phyloP scores from a whole-genome alignment of 2,329 filamentous ascomycete species.

The Rhinocladiella mackenziei region DNA sequence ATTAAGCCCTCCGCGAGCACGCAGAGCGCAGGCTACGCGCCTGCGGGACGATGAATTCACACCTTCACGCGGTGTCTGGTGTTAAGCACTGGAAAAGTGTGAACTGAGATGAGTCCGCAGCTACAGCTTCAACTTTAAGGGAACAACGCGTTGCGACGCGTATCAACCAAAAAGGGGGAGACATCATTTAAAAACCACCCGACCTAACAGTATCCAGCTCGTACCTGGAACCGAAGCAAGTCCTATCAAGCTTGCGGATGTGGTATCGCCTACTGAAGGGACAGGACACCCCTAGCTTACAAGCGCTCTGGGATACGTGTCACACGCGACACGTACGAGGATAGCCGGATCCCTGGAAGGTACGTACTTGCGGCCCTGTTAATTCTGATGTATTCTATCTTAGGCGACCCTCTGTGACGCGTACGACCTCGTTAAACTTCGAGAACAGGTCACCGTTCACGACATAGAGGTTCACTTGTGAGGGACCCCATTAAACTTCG shows the following conservation, averaged over 20 bases:
- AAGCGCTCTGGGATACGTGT: constrained; percentile 1
- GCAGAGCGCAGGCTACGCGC: constrained; percentile 2
- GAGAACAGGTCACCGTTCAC: too few species aligned
- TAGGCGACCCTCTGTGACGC: too few species aligned
- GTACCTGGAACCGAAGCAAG: constrained; percentile 6
- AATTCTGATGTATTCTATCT: too few species aligned
- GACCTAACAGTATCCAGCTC: constrained; percentile 4
- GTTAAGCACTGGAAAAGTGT: constrained; percentile 6
- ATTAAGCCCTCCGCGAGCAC: constrained; percentile 7
- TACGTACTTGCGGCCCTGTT: too few species aligned
- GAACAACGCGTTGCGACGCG: constrained; percentile 2
- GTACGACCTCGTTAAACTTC: too few species aligned
- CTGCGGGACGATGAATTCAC: constrained; percentile 5
- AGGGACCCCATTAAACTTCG: neutral
- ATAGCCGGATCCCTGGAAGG: too few species aligned
- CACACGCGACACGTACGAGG: neutral
- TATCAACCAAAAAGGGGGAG: constrained; percentile 2
- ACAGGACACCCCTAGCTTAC: constrained; percentile 5
- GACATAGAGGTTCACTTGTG: constrained; percentile 3
- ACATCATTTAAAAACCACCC: constrained; percentile 4
- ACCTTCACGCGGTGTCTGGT: constrained; percentile 8
- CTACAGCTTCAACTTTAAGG: constrained; percentile 1
- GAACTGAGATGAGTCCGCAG: constrained; percentile 5
- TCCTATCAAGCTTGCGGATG: constrained; percentile 6
- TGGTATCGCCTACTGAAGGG: neutral